Evolutionary conservation across 208 protist genomes (phyloP), one percentile per base, ranked within the genome.

Genomic region (Cochliopodium minus): DNA sequence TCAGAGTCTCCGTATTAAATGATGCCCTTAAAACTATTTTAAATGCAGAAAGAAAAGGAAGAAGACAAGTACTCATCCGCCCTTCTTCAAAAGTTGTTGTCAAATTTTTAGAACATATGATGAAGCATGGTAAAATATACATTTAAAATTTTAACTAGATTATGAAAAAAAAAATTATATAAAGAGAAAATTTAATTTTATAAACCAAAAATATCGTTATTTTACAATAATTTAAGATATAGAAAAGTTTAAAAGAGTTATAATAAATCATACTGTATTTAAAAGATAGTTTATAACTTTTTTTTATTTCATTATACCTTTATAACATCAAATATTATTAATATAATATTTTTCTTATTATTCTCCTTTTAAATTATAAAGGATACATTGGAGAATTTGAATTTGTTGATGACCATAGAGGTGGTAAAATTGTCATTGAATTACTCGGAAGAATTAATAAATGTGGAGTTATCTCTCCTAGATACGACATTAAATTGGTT

Each of bases 341-440:
- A 58, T 57, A 34, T 13, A 40, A 7, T 32, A 13, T 42, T 61
- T 56, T 61, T 61, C 32, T 59, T n/a, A n/a, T n/a, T n/a, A n/a
- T n/a, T n/a, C n/a, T n/a, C n/a, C n/a, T n/a, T 20, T 52, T 59
- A 34, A 22, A 52, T 11, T 15, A 10, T 34, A 9, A 60, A 87
- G 80, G 72, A 36, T 99, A 99, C 88, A 99, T 99, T 80, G 94
- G 92, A 61, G 96, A 99, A 73, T 99, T 99, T 73, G 95, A 99
- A 79, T 80, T 99, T 74, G 84, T 99, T 69, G 97, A 99, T 78
- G 94, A 99, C 81, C 95, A 97, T 79, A 84, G 97, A 65, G 73
- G 82, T 17, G 93, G 94, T 64, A 99, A 99, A 80, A 96, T 99
- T 64, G 94, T 99, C 58, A 83, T 99, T 57, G 90, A 98, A 66